Evolutionary conservation across 108 stramenopile species (phyloP), one percentile per base, ranked within the genome.

Genomic region (Schizochytrium sp.): DNA sequence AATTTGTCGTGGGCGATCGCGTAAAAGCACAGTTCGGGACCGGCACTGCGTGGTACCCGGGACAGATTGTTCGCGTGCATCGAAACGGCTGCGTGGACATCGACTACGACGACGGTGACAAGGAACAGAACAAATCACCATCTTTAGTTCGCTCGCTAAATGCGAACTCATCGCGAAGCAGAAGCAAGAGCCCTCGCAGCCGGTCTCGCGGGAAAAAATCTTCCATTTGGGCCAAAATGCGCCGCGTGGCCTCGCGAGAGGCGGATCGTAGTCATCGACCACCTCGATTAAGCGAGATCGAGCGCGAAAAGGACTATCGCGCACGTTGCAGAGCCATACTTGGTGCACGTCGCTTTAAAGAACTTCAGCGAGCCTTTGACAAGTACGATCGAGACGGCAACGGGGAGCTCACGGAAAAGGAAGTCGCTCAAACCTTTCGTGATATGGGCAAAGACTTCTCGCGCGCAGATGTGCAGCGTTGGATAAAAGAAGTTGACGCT

Each of bases 321-420:
- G 29, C 29, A 5, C 87, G 87, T 16, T 29, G 29, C 41, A 60
- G 25, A 5, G n/a, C 16, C 14, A 44, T 60, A 4, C 59, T 60
- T 3, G 87, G 87, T 6, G 28, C 76, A 1, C 19, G 48, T n/a
- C 58, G 41, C 18, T 88, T 44, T 28, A 19, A 44, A 10, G 41
- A 58, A 60, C 18, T 88, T 10, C 57, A 43, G 44, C 28, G 83
- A 5, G 58, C 59, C 83, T 87, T 89, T 23, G 60, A 89, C 58
- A 83, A 87, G 41, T 76, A 89, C 60, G 89, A 89, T 43, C 76
- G 57, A 19, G 83, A 89, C 60, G 76, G 76, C 44, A n/a, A 83
- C 58, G 76, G 76, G 16, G 45, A 87, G 59, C 25, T 71, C 58
- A 45, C 89, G 5, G 59, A 89, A 19, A 5, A n/a, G 45, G 47